A percentile compares a stretch with the other conserved stretches of the same genome.
Evolutionary conservation across 768 basidiomycete genomes (phyloP).

Genomic region (Collybia mongolica): DNA sequence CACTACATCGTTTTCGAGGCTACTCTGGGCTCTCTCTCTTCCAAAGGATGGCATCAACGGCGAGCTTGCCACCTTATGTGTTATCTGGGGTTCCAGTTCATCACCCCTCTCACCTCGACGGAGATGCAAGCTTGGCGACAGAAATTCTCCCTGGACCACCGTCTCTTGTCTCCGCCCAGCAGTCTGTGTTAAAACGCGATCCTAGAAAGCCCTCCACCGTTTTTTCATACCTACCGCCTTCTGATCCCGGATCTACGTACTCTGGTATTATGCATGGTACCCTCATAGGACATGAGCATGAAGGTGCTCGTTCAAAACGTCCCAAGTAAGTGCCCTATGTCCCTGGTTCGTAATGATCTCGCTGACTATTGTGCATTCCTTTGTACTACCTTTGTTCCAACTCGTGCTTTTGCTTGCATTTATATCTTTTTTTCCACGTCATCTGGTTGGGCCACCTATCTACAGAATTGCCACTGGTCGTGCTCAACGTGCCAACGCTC

Average conservation of each 20-base stretch:
- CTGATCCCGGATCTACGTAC: constrained; percentile 89
- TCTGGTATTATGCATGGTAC: constrained; percentile 71
- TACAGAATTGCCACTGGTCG: constrained; percentile 59
- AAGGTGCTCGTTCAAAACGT: constrained; percentile 70
- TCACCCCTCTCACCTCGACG: constrained; percentile 80
- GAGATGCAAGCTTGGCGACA: constrained; percentile 79
- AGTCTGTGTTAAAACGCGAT: constrained; percentile 73
- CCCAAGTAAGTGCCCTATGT: constrained; percentile 53
- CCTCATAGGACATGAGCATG: constrained; percentile 60
- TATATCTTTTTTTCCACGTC: constrained; percentile 14
- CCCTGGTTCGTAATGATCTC: constrained; percentile 9
- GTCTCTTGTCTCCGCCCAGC: constrained; percentile 67
- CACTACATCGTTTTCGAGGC: constrained; percentile 13
- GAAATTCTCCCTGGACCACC: constrained; percentile 91
- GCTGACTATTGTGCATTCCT: constrained; percentile 21
- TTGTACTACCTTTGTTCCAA: constrained; percentile 12
- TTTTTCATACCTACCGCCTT: constrained; percentile 78
- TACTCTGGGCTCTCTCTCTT: constrained; percentile 16
- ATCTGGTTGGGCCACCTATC: constrained; percentile 13
- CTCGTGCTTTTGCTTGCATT: constrained; percentile 20
- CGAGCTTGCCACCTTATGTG: constrained; percentile 69
- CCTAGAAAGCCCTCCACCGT: constrained; percentile 69
- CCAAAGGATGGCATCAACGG: constrained; percentile 68
- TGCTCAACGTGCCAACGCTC: constrained; percentile 72
- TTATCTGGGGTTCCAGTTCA: constrained; percentile 68